Conservation (phyloP, 345 rosid species). For the Citrus cavaleriei region DNA sequence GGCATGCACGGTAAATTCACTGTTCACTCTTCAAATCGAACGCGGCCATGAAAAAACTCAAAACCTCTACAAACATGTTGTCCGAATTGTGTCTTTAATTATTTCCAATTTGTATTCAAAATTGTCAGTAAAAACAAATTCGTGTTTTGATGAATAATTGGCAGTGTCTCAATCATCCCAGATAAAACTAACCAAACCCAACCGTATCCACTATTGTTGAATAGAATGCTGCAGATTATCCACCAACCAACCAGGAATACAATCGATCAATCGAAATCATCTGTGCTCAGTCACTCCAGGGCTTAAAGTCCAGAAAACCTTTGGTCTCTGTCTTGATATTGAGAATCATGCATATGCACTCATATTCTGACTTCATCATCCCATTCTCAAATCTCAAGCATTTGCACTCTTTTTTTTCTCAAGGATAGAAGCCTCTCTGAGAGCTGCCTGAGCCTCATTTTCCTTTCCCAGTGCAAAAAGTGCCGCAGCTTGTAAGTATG, state of each 20-base stretch:
- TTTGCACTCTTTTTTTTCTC: slow-evolving; percentile 47
- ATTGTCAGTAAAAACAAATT: slow-evolving; percentile 17
- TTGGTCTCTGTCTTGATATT: slow-evolving; percentile 7
- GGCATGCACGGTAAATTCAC: too few relatives aligned
- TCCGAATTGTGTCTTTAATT: slow-evolving; percentile 16
- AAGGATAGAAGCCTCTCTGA: slow-evolving; percentile 61
- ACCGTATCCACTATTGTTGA: slow-evolving; percentile 22
- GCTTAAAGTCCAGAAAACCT: slow-evolving; percentile 4
- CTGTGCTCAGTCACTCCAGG: background rate
- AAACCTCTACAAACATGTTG: slow-evolving; percentile 37
- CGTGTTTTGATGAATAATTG: slow-evolving; percentile 6
- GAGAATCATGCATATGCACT: slow-evolving; percentile 13
- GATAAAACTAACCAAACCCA: slow-evolving; percentile 21
- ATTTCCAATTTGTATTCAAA: slow-evolving; percentile 19
- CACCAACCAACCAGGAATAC: slow-evolving; percentile 16
- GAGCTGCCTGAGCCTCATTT: slow-evolving; percentile 64
- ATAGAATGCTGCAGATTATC: slow-evolving; percentile 28
- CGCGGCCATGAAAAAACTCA: slow-evolving; percentile 13
- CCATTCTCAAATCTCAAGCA: slow-evolving; percentile 15
- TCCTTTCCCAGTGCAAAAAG: slow-evolving; percentile 62
- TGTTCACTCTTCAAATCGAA: slow-evolving; percentile 1
- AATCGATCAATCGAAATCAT: background rate
- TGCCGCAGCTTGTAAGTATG: slow-evolving; percentile 70
- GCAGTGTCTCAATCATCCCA: background rate
- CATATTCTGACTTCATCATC: background rate